Conservation (phyloP, 2,329 filamentous ascomycete species). For the Diaporthe sp. region DNA sequence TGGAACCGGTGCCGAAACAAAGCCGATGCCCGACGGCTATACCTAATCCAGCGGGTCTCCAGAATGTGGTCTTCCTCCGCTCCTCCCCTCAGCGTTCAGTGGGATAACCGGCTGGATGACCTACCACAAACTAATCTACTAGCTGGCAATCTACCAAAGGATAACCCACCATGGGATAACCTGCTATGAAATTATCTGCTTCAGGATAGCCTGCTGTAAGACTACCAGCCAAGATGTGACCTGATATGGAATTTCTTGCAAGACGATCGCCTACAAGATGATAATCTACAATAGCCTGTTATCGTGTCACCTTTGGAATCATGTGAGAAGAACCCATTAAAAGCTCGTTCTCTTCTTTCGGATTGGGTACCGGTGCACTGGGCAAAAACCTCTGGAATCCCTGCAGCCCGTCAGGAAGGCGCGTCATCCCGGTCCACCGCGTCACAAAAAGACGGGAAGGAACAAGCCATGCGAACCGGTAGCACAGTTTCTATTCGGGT, state of each 20-base stretch:
- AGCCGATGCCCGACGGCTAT: neutral
- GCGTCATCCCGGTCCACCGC: conserved; percentile 22
- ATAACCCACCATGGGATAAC: neutral
- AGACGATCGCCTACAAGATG: neutral
- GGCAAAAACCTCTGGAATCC: neutral
- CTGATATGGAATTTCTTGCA: neutral
- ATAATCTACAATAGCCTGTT: neutral
- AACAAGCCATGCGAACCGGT: neutral
- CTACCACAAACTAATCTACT: too few relatives aligned
- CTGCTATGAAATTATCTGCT: too few relatives aligned
- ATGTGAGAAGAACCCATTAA: neutral
- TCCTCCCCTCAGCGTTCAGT: neutral
- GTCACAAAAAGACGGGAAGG: conserved; percentile 25
- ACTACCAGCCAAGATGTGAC: neutral
- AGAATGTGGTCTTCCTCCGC: neutral
- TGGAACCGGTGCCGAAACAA: conserved; percentile 15
- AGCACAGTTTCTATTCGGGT: neutral
- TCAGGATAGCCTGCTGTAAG: neutral
- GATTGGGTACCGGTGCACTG: neutral
- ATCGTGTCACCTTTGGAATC: neutral
- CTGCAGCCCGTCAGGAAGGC: neutral
- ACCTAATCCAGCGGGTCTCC: neutral
- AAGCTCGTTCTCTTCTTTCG: neutral
- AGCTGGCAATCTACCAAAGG: too few relatives aligned
- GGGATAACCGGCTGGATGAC: neutral